Conservation (phyloP, 2,329 filamentous ascomycete species). For the Leptographium flavum region DNA sequence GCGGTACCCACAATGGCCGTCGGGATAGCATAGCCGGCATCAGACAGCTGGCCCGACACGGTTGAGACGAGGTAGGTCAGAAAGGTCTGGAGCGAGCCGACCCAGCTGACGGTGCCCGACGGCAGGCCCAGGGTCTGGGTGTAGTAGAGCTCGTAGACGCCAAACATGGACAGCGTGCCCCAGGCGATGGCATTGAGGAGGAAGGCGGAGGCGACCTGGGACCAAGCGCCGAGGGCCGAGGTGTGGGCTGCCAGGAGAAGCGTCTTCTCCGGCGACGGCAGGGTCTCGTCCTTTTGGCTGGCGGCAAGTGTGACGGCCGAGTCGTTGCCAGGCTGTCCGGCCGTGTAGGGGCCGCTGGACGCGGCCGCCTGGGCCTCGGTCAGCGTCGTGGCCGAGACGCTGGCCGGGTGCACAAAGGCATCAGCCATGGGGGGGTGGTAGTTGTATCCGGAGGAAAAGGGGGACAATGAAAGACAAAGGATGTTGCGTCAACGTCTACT, state of each 20-base stretch:
- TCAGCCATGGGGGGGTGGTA: too few species aligned
- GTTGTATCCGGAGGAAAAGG: too few species aligned
- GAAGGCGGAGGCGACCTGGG: slow-evolving; percentile 31
- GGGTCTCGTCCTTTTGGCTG: not conserved
- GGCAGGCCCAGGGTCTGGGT: slow-evolving; percentile 19
- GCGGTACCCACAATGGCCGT: slow-evolving; percentile 25
- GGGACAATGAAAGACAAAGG: too few species aligned
- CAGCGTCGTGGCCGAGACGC: slow-evolving; percentile 4
- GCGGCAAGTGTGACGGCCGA: not conserved
- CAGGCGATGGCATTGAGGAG: slow-evolving; percentile 35
- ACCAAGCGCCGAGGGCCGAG: slow-evolving; percentile 24
- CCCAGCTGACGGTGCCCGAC: slow-evolving; percentile 28
- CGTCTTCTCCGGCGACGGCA: not conserved
- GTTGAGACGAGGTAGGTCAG: slow-evolving; percentile 33
- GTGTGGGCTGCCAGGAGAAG: not conserved
- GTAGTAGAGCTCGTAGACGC: slow-evolving; percentile 33
- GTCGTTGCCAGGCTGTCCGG: not conserved
- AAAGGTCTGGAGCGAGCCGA: slow-evolving; percentile 36
- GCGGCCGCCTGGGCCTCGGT: not conserved
- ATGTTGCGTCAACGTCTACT: too few species aligned
- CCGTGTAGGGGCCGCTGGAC: too few species aligned
- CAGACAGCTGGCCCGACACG: slow-evolving; percentile 33
- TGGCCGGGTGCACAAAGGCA: not conserved
- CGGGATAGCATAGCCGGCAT: slow-evolving; percentile 31
- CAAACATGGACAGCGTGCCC: slow-evolving; percentile 35